These are phyloP conservation scores for Coemansia sp. DNA, from an alignment of 192 early-diverging fungal genomes.

Conservation along the genomic window DNA sequence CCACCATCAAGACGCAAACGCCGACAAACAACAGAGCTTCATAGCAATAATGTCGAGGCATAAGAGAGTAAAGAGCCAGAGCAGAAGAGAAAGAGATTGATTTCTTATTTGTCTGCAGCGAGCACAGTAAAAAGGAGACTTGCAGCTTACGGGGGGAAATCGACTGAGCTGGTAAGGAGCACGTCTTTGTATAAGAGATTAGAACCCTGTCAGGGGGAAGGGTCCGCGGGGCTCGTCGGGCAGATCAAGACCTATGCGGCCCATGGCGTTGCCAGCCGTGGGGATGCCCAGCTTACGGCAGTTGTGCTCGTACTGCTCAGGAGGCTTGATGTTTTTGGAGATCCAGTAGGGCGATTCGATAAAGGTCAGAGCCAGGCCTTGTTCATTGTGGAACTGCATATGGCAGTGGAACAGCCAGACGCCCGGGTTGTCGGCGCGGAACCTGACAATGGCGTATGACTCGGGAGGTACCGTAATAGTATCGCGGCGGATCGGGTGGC, in stretches of 20 bases:
- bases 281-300: slow-evolving; percentile 60
- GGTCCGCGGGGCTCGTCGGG: no score
- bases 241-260: slow-evolving; percentile 64
- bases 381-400: slow-evolving; percentile 53
- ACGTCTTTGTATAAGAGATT: no score
- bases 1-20: neutral
- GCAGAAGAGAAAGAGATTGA: neutral
- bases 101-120: no score
- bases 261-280: slow-evolving; percentile 67
- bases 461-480: slow-evolving; percentile 59
- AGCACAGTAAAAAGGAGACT: no score
- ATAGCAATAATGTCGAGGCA: no score
- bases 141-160: no score
- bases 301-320: slow-evolving; percentile 50
- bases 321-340: slow-evolving; percentile 44
- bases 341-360: slow-evolving; percentile 63
- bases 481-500: slow-evolving; percentile 59
- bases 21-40: neutral
- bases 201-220: no score
- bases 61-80: neutral
- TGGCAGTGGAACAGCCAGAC: slow-evolving; percentile 87
- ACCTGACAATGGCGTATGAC: slow-evolving; percentile 62
- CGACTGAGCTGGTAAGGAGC: no score
- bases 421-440: slow-evolving; percentile 72
- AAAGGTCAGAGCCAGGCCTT: slow-evolving; percentile 65